Evolutionary conservation across 176 grass and related monocot species (phyloP).

Genomic region (Hyparrhenia diplandra): DNA sequence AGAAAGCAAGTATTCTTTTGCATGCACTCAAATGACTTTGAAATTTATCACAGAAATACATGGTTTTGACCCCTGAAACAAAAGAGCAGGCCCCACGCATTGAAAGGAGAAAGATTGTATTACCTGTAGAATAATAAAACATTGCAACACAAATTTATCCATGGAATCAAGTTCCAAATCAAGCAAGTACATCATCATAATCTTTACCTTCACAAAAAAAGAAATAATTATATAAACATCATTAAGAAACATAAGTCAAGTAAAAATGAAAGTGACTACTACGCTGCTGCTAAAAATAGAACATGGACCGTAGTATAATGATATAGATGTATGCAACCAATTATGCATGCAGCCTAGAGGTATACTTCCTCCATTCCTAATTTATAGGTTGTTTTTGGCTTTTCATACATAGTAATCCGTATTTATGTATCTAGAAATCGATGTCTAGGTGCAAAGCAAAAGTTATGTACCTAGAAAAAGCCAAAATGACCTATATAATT

Average conservation of each 20-base stretch:
- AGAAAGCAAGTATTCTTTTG: slow-evolving; percentile 23
- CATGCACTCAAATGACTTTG: slow-evolving; percentile 21
- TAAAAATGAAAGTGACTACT: slow-evolving; percentile 3
- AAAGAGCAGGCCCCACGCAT: slow-evolving; percentile 19
- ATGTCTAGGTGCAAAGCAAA: no score
- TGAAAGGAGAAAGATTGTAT: neutral
- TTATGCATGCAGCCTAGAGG: neutral
- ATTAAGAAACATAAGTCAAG: neutral
- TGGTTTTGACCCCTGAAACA: neutral
- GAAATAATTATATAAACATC: slow-evolving; percentile 2
- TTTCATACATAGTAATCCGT: no score
- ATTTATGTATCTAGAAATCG: no score
- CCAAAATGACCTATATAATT: no score
- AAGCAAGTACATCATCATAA: slow-evolving; percentile 86
- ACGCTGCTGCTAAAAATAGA: slow-evolving; percentile 2
- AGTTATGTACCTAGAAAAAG: no score
- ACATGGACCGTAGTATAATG: neutral
- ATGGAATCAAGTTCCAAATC: slow-evolving; percentile 97
- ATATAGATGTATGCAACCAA: slow-evolving; percentile 5
- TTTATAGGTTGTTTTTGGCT: no score
- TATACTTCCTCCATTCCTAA: neutral
- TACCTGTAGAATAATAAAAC: slow-evolving; percentile 96
- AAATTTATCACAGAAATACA: slow-evolving; percentile 12
- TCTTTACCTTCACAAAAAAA: slow-evolving; percentile 65
- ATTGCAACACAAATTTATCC: slow-evolving; percentile 98